Conservation (phyloP, 2,329 filamentous ascomycete genomes). For the Sporothrix globosa region DNA sequence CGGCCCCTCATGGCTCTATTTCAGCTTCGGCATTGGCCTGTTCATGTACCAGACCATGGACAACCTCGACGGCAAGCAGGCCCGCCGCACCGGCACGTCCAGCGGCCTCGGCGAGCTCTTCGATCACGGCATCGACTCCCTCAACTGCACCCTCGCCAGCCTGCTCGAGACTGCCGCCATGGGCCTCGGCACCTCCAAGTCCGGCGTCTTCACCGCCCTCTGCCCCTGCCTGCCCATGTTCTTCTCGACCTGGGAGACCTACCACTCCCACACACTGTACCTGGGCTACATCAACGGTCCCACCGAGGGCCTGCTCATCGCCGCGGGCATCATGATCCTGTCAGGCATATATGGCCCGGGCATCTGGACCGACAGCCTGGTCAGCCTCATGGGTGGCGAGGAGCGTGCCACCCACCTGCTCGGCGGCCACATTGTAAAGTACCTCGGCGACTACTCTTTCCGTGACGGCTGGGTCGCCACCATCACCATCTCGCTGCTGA, state of each 20-base stretch:
- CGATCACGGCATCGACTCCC: conserved; percentile 96
- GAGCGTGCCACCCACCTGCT: conserved; percentile 33
- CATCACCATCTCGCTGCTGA: conserved; percentile 66
- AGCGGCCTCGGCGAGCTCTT: conserved; percentile 95
- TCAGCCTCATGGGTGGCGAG: conserved; percentile 65
- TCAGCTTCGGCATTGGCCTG: conserved; percentile 90
- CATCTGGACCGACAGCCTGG: conserved; percentile 80
- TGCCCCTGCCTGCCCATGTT: conserved; percentile 96
- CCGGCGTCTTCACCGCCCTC: conserved; percentile 88
- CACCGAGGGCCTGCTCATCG: conserved; percentile 91
- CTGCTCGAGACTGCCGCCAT: conserved; percentile 90
- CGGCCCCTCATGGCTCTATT: conserved; percentile 89
- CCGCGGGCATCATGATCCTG: conserved; percentile 79
- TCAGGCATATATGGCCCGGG: conserved; percentile 86
- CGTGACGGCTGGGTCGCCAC: conserved; percentile 85
- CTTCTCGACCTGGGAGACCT: conserved; percentile 99
- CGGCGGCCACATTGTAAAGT: conserved; percentile 56
- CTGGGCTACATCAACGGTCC: conserved; percentile 96
- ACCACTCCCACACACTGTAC: conserved; percentile 96
- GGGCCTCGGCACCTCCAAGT: conserved; percentile 80
- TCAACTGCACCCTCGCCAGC: conserved; percentile 94
- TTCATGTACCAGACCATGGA: conserved; percentile 99
- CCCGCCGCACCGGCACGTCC: conserved; percentile 89
- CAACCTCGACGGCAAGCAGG: conserved; percentile 98
- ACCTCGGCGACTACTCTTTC: conserved; percentile 73